Percentiles rank a stretch among this genome's conserved stretches.
phyloP scores from a whole-genome alignment of 257 asterid genomes.

The Solanum rostratum region DNA sequence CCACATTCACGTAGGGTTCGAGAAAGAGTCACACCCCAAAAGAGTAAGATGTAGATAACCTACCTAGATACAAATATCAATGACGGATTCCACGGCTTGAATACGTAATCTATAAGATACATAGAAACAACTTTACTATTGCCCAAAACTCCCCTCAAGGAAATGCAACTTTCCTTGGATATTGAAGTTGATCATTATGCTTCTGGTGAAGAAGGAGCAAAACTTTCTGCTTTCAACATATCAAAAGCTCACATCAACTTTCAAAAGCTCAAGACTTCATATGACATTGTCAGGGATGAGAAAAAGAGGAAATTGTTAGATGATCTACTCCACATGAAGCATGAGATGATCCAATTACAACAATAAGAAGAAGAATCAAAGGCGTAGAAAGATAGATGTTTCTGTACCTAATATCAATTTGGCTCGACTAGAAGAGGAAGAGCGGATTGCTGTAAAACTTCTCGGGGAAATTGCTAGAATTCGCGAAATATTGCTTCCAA shows the following conservation, averaged over 20 bases:
- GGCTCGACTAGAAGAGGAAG: neutral
- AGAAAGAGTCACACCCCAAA: too few species aligned
- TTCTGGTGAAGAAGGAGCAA: slow-evolving; percentile 52
- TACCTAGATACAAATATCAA: too few species aligned
- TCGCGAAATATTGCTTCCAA: neutral
- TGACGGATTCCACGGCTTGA: too few species aligned
- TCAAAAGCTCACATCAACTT: slow-evolving; percentile 44
- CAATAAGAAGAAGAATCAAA: neutral
- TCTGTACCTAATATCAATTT: neutral
- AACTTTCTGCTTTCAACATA: slow-evolving; percentile 39
- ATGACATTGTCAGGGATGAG: slow-evolving; percentile 40
- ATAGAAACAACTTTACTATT: too few species aligned
- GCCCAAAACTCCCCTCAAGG: too few species aligned
- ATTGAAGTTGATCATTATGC: slow-evolving; percentile 23
- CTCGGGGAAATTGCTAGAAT: neutral
- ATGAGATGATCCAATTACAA: slow-evolving; percentile 26
- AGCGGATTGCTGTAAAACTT: neutral
- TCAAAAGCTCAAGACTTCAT: slow-evolving; percentile 38
- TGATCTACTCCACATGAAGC: slow-evolving; percentile 40
- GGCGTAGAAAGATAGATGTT: neutral
- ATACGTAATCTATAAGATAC: too few species aligned
- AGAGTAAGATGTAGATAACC: too few species aligned
- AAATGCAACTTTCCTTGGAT: slow-evolving; percentile 24
- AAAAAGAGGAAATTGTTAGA: slow-evolving; percentile 55
- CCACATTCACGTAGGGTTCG: too few species aligned